Percentiles rank a stretch among this genome's conserved stretches.
Conservation (phyloP, 1,284 basidiomycete genomes). For the Ustilago loliicola region DNA sequence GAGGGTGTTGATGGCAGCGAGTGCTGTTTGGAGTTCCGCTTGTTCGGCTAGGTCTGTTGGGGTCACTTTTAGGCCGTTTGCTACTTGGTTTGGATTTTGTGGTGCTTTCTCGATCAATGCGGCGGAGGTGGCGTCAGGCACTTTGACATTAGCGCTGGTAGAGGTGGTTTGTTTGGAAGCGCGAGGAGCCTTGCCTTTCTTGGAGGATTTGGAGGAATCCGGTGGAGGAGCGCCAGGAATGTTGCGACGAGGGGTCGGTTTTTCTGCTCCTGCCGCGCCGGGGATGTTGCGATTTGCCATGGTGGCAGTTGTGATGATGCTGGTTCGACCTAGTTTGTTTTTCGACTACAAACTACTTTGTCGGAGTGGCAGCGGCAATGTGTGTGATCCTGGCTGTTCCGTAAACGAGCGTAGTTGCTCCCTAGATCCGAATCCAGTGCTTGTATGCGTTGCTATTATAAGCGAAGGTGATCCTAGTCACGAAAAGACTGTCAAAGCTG, state of each 20-base stretch:
- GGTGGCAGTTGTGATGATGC: no score
- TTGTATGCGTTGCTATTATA: no score
- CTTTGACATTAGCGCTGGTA: slow-evolving; percentile 23
- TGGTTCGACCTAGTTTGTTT: no score
- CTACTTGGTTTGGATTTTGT: slow-evolving; percentile 33
- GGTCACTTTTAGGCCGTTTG: slow-evolving; percentile 46
- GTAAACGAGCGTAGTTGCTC: no score
- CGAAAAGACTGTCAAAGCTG: no score
- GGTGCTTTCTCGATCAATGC: slow-evolving; percentile 40
- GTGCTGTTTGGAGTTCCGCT: slow-evolving; percentile 42
- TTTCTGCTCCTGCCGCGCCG: slow-evolving; percentile 24
- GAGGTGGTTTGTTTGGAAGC: slow-evolving; percentile 13
- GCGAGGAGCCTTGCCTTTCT: slow-evolving; percentile 21
- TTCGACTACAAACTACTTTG: no score
- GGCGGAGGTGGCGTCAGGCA: slow-evolving; percentile 37
- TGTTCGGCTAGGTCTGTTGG: slow-evolving; percentile 42
- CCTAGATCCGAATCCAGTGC: no score
- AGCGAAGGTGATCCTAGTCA: no score
- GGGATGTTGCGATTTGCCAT: slow-evolving; percentile 39
- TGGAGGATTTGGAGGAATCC: slow-evolving; percentile 26
- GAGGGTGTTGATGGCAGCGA: slow-evolving; percentile 40
- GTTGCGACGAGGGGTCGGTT: slow-evolving; percentile 32
- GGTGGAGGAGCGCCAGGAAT: slow-evolving; percentile 49
- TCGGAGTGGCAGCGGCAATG: no score
- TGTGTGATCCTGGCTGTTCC: no score